Percentiles rank a stretch among this genome's conserved stretches.
Conservation (phyloP, 2,329 filamentous ascomycete genomes). For the Biscogniauxia marginata region DNA sequence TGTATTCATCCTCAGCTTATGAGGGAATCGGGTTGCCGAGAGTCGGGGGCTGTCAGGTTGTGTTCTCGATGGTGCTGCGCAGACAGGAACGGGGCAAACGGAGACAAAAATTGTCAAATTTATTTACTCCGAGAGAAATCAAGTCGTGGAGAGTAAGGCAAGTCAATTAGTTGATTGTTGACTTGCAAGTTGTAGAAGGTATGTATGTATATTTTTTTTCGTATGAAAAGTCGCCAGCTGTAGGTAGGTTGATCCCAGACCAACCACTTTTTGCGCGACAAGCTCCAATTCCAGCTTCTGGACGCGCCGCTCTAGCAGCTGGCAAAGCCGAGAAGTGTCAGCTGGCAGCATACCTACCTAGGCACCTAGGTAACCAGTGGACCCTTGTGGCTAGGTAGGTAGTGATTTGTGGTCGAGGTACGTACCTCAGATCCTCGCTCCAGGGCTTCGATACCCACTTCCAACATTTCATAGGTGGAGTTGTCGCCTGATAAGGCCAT, state of each 20-base stretch:
- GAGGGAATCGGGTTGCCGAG: slow-evolving; percentile 5
- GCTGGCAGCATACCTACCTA: no score
- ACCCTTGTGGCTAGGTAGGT: no score
- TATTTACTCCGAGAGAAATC: not conserved
- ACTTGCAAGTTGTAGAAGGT: not conserved
- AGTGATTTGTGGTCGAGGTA: slow-evolving; percentile 14
- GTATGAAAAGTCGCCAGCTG: no score
- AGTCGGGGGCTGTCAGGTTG: slow-evolving; percentile 8
- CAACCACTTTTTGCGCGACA: slow-evolving; percentile 26
- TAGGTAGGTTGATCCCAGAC: slow-evolving; percentile 7
- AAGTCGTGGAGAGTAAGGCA: not conserved
- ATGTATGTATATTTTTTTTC: not conserved
- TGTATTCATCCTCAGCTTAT: slow-evolving; percentile 19
- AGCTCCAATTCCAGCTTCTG: slow-evolving; percentile 9
- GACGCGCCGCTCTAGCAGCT: not conserved
- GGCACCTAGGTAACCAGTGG: no score
- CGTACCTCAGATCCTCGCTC: slow-evolving; percentile 12
- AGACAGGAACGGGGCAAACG: not conserved
- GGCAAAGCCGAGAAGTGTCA: no score
- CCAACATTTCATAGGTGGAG: no score
- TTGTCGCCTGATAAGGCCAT: slow-evolving; percentile 2
- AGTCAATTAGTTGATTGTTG: not conserved
- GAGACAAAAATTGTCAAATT: not conserved
- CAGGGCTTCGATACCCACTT: no score
- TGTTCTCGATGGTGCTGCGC: slow-evolving; percentile 1